Conservation (phyloP, 2,329 filamentous ascomycete species). For the Xylogone sp. region DNA sequence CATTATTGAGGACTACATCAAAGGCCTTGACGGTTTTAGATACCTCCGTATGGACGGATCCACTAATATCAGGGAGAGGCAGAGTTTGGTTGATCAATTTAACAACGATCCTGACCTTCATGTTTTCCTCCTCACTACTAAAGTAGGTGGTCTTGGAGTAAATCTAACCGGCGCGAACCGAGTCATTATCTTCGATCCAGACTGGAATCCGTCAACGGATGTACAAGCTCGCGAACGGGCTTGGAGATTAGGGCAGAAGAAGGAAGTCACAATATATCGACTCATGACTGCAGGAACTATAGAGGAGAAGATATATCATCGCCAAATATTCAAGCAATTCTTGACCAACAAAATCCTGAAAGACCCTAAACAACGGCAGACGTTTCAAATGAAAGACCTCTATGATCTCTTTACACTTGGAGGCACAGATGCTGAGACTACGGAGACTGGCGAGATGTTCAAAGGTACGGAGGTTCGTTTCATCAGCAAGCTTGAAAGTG, state of each 20-base stretch:
- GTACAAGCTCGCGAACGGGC: conserved; percentile 92
- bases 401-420: conserved; percentile 88
- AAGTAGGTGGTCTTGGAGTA: conserved; percentile 88
- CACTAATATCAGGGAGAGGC: conserved; percentile 84
- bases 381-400: conserved; percentile 83
- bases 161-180: conserved; percentile 93
- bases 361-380: conserved; percentile 89
- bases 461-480: conserved; percentile 78
- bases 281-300: conserved; percentile 98
- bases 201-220: conserved; percentile 98
- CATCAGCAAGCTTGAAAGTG: conserved; percentile 32
- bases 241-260: conserved; percentile 93
- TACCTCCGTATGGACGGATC: conserved; percentile 92
- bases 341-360: conserved; percentile 93
- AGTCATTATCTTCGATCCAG: conserved; percentile 97
- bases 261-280: conserved; percentile 91
- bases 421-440: conserved; percentile 62
- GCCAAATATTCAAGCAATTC: conserved; percentile 98
- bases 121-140: conserved; percentile 91
- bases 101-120: conserved; percentile 77
- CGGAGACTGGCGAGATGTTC: conserved; percentile 84
- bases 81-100: conserved; percentile 87
- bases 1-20: conserved; percentile 81
- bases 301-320: conserved; percentile 98
- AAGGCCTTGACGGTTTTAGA: conserved; percentile 62